Conservation (phyloP, 106 monocot species). For the Dendrobium huoshanense region DNA sequence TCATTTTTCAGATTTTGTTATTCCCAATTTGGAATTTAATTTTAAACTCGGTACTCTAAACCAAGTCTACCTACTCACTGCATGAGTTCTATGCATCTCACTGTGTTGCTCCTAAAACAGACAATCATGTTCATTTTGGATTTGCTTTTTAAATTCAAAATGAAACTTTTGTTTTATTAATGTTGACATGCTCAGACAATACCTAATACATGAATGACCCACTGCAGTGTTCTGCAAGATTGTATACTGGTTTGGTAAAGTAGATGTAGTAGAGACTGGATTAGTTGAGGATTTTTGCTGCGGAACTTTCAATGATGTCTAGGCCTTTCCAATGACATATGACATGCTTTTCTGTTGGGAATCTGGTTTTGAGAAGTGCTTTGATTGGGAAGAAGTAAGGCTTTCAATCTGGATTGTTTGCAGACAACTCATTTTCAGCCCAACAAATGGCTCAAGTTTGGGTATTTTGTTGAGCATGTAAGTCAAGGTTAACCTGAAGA, state of each 20-base stretch:
- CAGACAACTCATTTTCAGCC: not conserved
- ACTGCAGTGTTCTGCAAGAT: not conserved
- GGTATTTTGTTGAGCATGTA: not conserved
- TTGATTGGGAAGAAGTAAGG: not conserved
- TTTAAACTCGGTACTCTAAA: too few species aligned
- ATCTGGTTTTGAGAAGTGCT: not conserved
- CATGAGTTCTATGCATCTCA: too few species aligned
- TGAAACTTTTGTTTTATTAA: not conserved
- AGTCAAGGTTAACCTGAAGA: not conserved
- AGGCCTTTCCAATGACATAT: not conserved
- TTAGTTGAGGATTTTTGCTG: not conserved
- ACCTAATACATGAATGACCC: not conserved
- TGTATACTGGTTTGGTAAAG: not conserved
- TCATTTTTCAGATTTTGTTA: too few species aligned
- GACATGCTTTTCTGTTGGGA: not conserved
- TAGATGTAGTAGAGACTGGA: too few species aligned
- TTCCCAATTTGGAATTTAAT: too few species aligned
- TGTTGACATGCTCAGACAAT: not conserved
- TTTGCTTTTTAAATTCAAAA: not conserved
- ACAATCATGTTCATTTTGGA: not conserved
- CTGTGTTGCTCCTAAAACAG: not conserved
- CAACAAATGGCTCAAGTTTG: not conserved
- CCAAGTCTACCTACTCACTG: too few species aligned
- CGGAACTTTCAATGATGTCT: not conserved
- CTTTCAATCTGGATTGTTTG: not conserved